Base-by-base conservation (phyloP, 2,329 filamentous ascomycete genomes). In the Karstenula rhodostoma region DNA sequence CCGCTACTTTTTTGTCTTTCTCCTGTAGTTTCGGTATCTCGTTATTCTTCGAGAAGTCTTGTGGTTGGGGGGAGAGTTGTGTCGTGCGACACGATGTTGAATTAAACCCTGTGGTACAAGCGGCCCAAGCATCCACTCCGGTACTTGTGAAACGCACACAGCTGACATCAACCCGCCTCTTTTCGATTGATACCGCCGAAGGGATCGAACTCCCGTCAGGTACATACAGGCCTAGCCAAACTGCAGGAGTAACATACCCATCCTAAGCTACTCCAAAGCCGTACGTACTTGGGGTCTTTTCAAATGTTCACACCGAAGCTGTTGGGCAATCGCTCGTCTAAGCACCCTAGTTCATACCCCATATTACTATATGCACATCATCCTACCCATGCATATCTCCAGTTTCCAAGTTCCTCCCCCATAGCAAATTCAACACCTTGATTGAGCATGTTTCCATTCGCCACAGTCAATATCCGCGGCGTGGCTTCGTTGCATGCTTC, bases 31-130 rank as follows among this genome's bases (percentile, higher is more conserved):
- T 6, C 12, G 29, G 8, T 32, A 32, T 10, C 8, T 10, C 12
- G 12, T 2, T 2, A 6, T 32, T 10, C 29, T 32, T 22, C 2
- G 7, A 19, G 19, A 23, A 44, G 19, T 12, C 1, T 2, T 44
- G 42, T 44, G 42, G 19, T 23, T 10, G 19, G 3, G n/a, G 6
- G 23, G 5, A 8, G 6, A 32, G 27, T 2, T n/a, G 27, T 25
- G 19, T 33, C 32, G 48, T 51, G 32, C 32, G n/a, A 23, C 47
- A 23, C 40, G 48, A 51, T 19, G 32, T 51, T 37, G 48, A n/a
- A 22, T 19, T 25, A 51, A 51, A 51, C 46, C 12, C 8, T 25
- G 32, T 29, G 32, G n/a, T 22, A 19, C 29, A 23, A 29, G 10
- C 40, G 48, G 48, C 32, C 48, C 48, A 51, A 37, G 48, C 48